Evolutionary conservation across 2,329 filamentous ascomycete genomes (phyloP).

Genomic region (Ophiocordyceps camponoti-saundersi): DNA sequence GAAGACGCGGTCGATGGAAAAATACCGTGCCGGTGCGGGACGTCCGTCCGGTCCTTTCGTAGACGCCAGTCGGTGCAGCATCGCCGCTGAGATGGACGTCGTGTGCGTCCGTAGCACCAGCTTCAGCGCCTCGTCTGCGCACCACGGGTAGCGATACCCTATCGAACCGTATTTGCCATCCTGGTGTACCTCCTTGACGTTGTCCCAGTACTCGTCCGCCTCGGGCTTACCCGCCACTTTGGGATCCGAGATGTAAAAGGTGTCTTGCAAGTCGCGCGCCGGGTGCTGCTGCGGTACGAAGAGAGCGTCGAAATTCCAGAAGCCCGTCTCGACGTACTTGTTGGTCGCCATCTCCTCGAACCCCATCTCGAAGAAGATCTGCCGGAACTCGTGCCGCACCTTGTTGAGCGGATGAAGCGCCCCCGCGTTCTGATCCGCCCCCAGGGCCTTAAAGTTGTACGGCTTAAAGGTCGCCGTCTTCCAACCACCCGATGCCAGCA

Average conservation of each 20-base stretch:
- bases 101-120: slow-evolving; percentile 93
- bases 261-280: slow-evolving; percentile 91
- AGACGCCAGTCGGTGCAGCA: slow-evolving; percentile 77
- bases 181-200: slow-evolving; percentile 76
- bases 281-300: slow-evolving; percentile 94
- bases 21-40: slow-evolving; percentile 67
- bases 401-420: slow-evolving; percentile 67
- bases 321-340: slow-evolving; percentile 86
- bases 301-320: slow-evolving; percentile 96
- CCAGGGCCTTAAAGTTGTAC: slow-evolving; percentile 57
- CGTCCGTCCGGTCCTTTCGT: slow-evolving; percentile 57
- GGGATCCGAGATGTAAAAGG: slow-evolving; percentile 94
- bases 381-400: slow-evolving; percentile 85
- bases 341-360: slow-evolving; percentile 97
- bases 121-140: slow-evolving; percentile 63
- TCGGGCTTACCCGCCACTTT: slow-evolving; percentile 53
- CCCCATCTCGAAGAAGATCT: slow-evolving; percentile 98
- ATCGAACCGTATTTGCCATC: slow-evolving; percentile 86
- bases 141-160: slow-evolving; percentile 92
- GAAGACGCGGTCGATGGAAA: slow-evolving; percentile 97
- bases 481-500: slow-evolving; percentile 79
- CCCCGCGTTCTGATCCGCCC: slow-evolving; percentile 42
- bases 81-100: slow-evolving; percentile 77
- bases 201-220: slow-evolving; percentile 62
- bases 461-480: slow-evolving; percentile 82